Evolutionary conservation across 352 stramenopile genomes (phyloP), one percentile per base, ranked within the genome.

Genomic region (Phytopythium litorale): DNA sequence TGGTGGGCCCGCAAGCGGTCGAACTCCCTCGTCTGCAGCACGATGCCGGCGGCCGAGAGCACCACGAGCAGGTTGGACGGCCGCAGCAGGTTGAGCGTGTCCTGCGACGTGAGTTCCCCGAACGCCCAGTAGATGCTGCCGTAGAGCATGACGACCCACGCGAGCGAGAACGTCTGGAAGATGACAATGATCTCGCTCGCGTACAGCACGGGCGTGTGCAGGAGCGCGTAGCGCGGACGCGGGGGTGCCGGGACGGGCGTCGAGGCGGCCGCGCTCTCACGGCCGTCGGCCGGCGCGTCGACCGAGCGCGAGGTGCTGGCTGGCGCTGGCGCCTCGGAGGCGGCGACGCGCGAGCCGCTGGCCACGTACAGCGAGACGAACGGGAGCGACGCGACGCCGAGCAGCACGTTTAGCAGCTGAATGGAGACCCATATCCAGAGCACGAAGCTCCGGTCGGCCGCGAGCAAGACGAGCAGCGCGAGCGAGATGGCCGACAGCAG

Each of bases 171-270:
- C 3, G 66, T 85, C 58, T 89, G 78, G 19, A 89, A 63, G 49
- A 91, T 68, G 30, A 88, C 73, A 60, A 87, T 64, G n/a, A 76
- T 59, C 51, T 94, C 85, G 61, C 87, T 89, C n/a, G 86, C 38
- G 12, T 71, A 73, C 28, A 94, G 64, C 30, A 81, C 61, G 5
- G 64, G 46, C 3, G 83, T 85, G 33, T 84, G 81, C 25, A 78
- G 67, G n/a, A 94, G 71, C 13, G 68, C 67, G 38, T 86, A 67
- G 7, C 66, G 19, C 4, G 19, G 56, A 12, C 25, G 42, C 35
- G 30, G 4, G n/a, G 40, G n/a, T 9, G 40, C 23, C 3, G 55
- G 15, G 15, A 0, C 21, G 7, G 8, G 3, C 21, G 19, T 7
- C 8, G 42, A 32, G 16, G 25, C 15, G 7, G 56, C 28, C 4